A percentile compares a stretch with the other conserved stretches of the same genome.
These are phyloP conservation scores for Kodamaea leandrae DNA, from an alignment of 805 yeast genomes.

Conservation along the genomic window DNA sequence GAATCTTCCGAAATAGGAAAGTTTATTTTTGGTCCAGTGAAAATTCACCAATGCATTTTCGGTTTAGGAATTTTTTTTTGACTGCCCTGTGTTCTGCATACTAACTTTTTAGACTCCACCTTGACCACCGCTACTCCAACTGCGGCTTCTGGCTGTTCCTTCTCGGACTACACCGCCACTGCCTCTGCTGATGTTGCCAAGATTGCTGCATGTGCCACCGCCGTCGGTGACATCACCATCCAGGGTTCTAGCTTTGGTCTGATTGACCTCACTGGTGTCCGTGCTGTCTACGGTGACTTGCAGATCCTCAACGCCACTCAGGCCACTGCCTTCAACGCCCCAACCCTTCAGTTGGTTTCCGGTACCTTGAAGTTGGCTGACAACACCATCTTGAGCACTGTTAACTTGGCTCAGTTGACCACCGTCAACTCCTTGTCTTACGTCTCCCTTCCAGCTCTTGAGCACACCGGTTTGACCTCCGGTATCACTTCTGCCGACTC, in stretches of 20 bases:
- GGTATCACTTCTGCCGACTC: conserved; percentile 74
- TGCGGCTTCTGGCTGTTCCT: conserved; percentile 63
- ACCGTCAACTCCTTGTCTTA: conserved; percentile 79
- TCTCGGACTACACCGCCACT: conserved; percentile 66
- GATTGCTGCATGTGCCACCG: conserved; percentile 69
- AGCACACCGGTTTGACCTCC: conserved; percentile 58
- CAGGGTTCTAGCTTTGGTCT: conserved; percentile 56
- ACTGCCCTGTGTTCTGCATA: background rate
- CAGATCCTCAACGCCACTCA: conserved; percentile 60
- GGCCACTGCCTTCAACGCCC: conserved; percentile 71
- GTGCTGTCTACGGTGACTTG: conserved; percentile 77
- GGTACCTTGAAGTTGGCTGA: conserved; percentile 62
- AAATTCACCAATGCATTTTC: background rate
- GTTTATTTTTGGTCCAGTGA: background rate
- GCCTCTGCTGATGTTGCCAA: conserved; percentile 75
- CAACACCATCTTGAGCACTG: conserved; percentile 63
- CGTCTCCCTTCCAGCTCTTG: conserved; percentile 84
- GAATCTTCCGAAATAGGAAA: background rate
- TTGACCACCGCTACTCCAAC: conserved; percentile 54
- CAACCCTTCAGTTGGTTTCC: conserved; percentile 69
- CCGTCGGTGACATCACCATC: conserved; percentile 76
- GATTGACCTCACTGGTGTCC: conserved; percentile 69
- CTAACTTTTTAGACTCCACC: conserved; percentile 36
- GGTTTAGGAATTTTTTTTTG: too few species aligned
- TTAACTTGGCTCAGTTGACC: conserved; percentile 75